A percentile compares a stretch with the other conserved stretches of the same genome.
These are phyloP conservation scores for Phaeolepiota aurea DNA, from an alignment of 768 basidiomycete species.

Conservation along the genomic window DNA sequence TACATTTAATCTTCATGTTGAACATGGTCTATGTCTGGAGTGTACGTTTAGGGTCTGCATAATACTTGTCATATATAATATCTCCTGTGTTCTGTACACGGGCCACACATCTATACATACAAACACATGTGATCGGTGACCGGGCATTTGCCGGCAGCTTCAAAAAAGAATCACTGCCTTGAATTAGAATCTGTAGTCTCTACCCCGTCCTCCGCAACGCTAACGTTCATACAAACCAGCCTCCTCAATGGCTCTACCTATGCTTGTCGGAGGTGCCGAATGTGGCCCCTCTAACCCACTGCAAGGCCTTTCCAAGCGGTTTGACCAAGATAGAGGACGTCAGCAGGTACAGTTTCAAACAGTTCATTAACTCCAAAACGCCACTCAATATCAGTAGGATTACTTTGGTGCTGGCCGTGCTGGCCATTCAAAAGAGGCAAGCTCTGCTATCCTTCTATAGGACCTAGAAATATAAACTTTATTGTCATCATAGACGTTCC, in stretches of 20 bases:
- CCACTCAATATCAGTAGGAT: conserved; percentile 39
- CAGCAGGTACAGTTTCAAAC: conserved; percentile 49
- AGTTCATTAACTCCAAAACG: conserved; percentile 3
- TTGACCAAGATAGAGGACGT: conserved; percentile 70
- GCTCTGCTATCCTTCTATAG: no score
- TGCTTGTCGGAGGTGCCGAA: conserved; percentile 69
- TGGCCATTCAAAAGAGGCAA: conserved; percentile 56
- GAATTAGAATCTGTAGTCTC: no score
- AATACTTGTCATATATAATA: conserved; percentile 4
- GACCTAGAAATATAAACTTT: no score
- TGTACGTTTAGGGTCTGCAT: conserved; percentile 2
- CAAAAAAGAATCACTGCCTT: no score
- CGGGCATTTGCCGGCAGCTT: not conserved
- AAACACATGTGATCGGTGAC: not conserved
- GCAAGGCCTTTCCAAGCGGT: conserved; percentile 69
- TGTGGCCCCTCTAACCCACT: conserved; percentile 85
- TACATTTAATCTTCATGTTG: not conserved
- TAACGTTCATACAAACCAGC: no score
- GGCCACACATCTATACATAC: not conserved
- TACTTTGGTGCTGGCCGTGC: conserved; percentile 54
- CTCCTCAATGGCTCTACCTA: conserved; percentile 80
- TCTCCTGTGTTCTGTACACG: not conserved
- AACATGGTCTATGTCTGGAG: not conserved
- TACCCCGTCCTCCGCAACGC: no score
- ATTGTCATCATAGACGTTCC: conserved; percentile 41